Evolutionary conservation across 257 asterid species (phyloP).

Genomic region (Petrea volubilis): DNA sequence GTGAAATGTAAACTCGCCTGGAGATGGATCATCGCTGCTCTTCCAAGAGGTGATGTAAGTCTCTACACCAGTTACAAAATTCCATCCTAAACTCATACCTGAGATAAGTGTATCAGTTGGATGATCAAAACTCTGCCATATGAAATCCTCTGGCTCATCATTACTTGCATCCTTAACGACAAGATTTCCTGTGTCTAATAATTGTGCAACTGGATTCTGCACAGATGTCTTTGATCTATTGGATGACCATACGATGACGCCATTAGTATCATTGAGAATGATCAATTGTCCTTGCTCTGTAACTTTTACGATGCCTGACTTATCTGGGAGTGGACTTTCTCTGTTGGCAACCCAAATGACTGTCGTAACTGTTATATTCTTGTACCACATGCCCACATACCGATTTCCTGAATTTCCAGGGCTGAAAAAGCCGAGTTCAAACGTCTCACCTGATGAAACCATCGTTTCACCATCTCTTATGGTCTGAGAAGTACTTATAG

Average conservation of each 20-base stretch:
- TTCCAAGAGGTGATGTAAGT: neutral
- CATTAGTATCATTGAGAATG: neutral
- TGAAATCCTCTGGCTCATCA: neutral
- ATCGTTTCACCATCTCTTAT: too few species aligned
- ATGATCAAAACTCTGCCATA: neutral
- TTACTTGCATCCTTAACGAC: neutral
- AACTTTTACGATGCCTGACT: neutral
- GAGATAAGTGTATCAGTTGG: slow-evolving; percentile 8
- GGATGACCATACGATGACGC: neutral
- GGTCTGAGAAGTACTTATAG: too few species aligned
- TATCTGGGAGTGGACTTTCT: neutral
- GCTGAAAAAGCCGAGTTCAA: neutral
- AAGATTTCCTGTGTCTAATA: neutral
- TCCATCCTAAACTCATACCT: slow-evolving; percentile 7
- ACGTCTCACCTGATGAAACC: too few species aligned
- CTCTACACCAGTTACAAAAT: neutral
- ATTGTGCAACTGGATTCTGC: neutral
- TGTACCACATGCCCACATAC: slow-evolving; percentile 8
- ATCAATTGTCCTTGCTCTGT: neutral
- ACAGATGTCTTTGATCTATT: neutral
- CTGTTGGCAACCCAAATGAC: slow-evolving; percentile 16
- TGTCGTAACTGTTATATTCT: neutral
- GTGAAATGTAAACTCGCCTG: neutral
- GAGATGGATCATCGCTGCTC: slow-evolving; percentile 5
- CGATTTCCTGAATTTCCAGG: neutral